Percentiles rank a stretch among this genome's conserved stretches.
Conservation (phyloP, 192 early-diverging fungal species). For the Diversispora eburnea region DNA sequence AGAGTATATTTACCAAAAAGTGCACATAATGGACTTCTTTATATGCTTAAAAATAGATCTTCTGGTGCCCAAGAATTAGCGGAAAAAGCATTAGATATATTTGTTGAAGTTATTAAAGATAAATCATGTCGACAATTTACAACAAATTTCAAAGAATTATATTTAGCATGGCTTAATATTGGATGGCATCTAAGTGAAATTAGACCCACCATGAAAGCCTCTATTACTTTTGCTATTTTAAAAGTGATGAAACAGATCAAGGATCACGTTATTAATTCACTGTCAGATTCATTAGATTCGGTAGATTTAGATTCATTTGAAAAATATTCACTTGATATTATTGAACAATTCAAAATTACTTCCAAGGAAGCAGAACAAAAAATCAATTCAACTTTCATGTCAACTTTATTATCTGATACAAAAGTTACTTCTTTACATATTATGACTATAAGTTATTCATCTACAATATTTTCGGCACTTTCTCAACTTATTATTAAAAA, state of each 20-base stretch:
- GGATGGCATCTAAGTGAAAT: conserved; percentile 19
- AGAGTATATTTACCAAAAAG: conserved; percentile 14
- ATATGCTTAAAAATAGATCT: conserved; percentile 18
- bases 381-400: conserved; percentile 1
- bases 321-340: neutral
- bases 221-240: conserved; percentile 9
- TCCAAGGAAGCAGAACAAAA: neutral
- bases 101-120: neutral
- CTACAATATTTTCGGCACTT: conserved; percentile 10
- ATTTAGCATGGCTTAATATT: conserved; percentile 4
- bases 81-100: conserved; percentile 2
- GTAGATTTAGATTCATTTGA: conserved; percentile 2
- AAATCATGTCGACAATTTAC: neutral
- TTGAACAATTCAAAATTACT: neutral
- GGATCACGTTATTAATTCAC: no score
- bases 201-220: conserved; percentile 27
- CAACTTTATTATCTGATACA: neutral
- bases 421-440: neutral
- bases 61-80: conserved; percentile 24
- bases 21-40: conserved; percentile 11
- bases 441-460: conserved; percentile 20
- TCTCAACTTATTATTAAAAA: conserved; percentile 5
- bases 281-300: no score
- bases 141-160: neutral
- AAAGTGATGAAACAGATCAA: neutral